Conservation (phyloP, 495 filamentous ascomycete genomes). For the Endocarpon pusillum region DNA sequence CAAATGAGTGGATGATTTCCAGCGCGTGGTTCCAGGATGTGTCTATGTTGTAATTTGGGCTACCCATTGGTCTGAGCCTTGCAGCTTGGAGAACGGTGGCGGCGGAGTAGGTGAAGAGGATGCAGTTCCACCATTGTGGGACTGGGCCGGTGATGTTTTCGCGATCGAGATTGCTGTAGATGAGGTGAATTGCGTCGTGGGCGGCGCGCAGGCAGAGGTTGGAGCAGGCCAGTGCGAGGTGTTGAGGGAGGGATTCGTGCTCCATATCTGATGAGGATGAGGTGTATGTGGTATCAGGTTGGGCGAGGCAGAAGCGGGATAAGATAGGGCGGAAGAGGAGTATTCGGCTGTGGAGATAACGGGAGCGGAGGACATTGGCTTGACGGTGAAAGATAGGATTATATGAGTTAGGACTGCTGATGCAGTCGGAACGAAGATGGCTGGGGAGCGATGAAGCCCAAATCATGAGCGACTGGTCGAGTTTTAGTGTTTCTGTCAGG, state of each 20-base stretch:
- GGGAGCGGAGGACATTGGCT: constrained; percentile 3
- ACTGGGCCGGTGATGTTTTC: constrained; percentile 21
- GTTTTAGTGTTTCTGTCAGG: constrained; percentile 4
- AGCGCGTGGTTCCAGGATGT: constrained; percentile 19
- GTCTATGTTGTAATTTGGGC: constrained; percentile 13
- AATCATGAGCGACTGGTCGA: constrained; percentile 18
- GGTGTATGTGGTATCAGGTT: constrained; percentile 9
- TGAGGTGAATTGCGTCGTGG: constrained; percentile 20
- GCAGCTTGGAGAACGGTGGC: constrained; percentile 23
- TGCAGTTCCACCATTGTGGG: constrained; percentile 27
- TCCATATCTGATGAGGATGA: background rate
- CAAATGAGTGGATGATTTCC: constrained; percentile 20
- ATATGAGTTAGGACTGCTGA: no score
- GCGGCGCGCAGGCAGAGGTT: constrained; percentile 22
- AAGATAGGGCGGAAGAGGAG: constrained; percentile 22
- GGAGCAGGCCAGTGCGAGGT: constrained; percentile 22
- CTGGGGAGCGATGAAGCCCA: no score
- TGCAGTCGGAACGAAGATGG: no score
- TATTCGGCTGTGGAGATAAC: constrained; percentile 21
- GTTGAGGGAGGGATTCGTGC: constrained; percentile 16
- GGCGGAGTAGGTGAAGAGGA: constrained; percentile 23
- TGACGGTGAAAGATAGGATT: background rate
- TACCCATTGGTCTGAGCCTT: constrained; percentile 17
- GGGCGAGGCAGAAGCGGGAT: constrained; percentile 20
- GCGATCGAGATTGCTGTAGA: constrained; percentile 17